Evolutionary conservation across 225 moss, liverwort and hornwort species (phyloP), one percentile per base, ranked within the genome.

Genomic region (Lunularia cruciata): DNA sequence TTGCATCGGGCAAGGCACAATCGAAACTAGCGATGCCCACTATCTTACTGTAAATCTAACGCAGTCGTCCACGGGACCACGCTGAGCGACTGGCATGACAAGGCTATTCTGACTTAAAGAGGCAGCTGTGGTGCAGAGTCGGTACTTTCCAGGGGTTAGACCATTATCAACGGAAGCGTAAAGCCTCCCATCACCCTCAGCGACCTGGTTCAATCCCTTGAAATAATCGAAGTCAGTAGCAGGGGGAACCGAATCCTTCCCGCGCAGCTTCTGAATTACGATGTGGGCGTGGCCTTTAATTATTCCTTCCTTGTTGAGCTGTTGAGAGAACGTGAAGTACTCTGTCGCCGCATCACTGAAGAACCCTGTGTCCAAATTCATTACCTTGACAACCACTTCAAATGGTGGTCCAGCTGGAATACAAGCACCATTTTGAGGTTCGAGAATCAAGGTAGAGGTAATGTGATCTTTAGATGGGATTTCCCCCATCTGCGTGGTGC

Each of bases 61-160:
- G 46, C 65, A 65, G 27, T 65, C 65, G 31, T 65, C 65, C 20
- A 30, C 37, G 18, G 65, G 65, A 19, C 65, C 65, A 34, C 65
- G 33, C 65, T 65, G 65, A 36, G 65, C 65, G 12, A 65, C 65
- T 28, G 65, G 65, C 47, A 65, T 28, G 65, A 65, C 47, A 31
- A 65, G 47, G 65, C 65, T 48, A 31, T 47, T 46, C 45, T 65
- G 65, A 22, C 65, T 65, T 26, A 46, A 65, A 15, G 65, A 65
- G 23, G 61, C 61, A 22, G 61, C 61, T 12, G 31, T 42, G 22
- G 22, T 61, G 61, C 61, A 61, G 27, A 61, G 61, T 14, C 61
- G 20, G 61, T 61, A 61, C 61, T 26, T 20, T 10, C 61, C 61
- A 12, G 37, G 38, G 3, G 20, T 1, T 14, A 61, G 20, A 9